Percentiles rank a stretch among this genome's conserved stretches.
Evolutionary conservation across 164 flowering plant species (phyloP).

Genomic region (Platanus orientalis): DNA sequence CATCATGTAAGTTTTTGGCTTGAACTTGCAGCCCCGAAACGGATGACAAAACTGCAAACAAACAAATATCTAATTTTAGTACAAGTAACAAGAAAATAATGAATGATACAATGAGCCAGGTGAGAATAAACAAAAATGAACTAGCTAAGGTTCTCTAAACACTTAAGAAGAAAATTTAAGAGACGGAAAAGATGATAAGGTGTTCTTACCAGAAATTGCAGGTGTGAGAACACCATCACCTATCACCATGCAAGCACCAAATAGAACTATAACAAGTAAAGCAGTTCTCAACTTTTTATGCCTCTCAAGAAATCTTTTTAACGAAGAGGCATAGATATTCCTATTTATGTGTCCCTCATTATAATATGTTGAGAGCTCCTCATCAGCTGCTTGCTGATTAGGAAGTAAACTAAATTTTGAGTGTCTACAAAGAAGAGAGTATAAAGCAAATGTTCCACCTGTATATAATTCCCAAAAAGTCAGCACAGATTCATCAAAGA

Average conservation of each 20-base stretch:
- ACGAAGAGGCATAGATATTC: constrained; percentile 21
- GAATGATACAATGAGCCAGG: background rate
- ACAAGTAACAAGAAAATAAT: background rate
- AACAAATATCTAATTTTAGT: constrained; percentile 7
- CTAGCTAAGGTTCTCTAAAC: background rate
- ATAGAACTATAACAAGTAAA: constrained; percentile 52
- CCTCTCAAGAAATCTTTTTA: constrained; percentile 48
- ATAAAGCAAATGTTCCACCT: constrained; percentile 77
- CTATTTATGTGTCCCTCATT: constrained; percentile 21
- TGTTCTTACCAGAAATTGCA: constrained; percentile 55
- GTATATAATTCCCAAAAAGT: constrained; percentile 12
- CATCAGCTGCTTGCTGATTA: constrained; percentile 69
- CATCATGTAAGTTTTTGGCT: constrained; percentile 21
- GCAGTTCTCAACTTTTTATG: constrained; percentile 42
- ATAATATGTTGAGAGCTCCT: constrained; percentile 62
- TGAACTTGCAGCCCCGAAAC: constrained; percentile 50
- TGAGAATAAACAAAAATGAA: constrained; percentile 1
- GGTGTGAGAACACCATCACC: constrained; percentile 57
- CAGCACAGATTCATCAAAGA: constrained; percentile 2
- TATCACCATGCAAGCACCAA: constrained; percentile 58
- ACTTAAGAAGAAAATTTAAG: background rate
- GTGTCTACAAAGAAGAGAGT: constrained; percentile 63
- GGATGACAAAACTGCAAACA: constrained; percentile 57
- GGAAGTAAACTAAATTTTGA: constrained; percentile 59
- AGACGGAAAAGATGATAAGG: constrained; percentile 3